Evolutionary conservation across 2,329 filamentous ascomycete genomes (phyloP).

Genomic region (Colletotrichum melonis): DNA sequence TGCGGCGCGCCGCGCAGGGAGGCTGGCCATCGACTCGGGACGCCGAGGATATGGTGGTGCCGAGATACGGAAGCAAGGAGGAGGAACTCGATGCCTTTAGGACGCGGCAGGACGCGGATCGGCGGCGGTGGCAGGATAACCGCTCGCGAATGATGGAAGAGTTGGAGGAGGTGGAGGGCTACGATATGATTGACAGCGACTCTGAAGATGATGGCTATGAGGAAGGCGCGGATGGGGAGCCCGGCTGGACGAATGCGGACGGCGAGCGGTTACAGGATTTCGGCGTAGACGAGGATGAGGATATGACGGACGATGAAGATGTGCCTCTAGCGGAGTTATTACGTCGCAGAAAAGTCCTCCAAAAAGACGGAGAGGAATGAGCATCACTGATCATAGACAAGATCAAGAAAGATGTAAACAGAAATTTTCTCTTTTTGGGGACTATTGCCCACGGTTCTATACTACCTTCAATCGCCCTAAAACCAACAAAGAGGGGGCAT

Average conservation of each 20-base stretch:
- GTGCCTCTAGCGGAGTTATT: slow-evolving; percentile 78
- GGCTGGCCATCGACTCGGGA: slow-evolving; percentile 51
- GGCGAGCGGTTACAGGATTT: slow-evolving; percentile 81
- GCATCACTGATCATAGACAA: background rate
- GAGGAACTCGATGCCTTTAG: slow-evolving; percentile 62
- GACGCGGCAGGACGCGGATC: slow-evolving; percentile 60
- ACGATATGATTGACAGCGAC: slow-evolving; percentile 58
- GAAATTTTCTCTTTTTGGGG: slow-evolving; percentile 25
- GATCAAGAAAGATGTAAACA: background rate
- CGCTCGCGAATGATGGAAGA: slow-evolving; percentile 57
- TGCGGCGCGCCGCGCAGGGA: slow-evolving; percentile 54
- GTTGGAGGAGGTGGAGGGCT: slow-evolving; percentile 64
- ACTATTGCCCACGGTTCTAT: slow-evolving; percentile 29
- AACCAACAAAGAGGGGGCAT: slow-evolving; percentile 32
- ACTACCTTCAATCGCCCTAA: slow-evolving; percentile 24
- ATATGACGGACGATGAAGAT: slow-evolving; percentile 57
- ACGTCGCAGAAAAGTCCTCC: slow-evolving; percentile 60
- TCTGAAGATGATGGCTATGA: slow-evolving; percentile 71
- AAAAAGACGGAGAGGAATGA: slow-evolving; percentile 46
- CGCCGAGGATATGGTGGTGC: slow-evolving; percentile 45
- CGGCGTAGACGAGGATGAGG: slow-evolving; percentile 82
- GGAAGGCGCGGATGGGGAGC: slow-evolving; percentile 53
- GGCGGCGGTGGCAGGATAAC: slow-evolving; percentile 46
- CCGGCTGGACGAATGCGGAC: slow-evolving; percentile 79
- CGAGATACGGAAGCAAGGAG: slow-evolving; percentile 51